phyloP scores from a whole-genome alignment of 2,329 filamentous ascomycete species.

The Eurotiales sp. region DNA sequence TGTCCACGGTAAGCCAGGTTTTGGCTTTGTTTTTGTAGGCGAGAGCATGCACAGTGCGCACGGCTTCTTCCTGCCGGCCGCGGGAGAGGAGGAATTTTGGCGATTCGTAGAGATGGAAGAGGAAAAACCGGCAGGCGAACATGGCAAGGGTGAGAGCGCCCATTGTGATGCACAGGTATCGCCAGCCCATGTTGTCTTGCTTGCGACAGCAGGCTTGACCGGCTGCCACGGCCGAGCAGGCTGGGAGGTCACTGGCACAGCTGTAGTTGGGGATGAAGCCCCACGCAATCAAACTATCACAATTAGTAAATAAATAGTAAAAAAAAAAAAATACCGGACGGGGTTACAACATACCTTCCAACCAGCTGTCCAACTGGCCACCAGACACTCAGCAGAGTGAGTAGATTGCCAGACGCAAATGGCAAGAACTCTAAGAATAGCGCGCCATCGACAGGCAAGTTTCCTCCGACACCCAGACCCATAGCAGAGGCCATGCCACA shows the following conservation, averaged over 20 bases:
- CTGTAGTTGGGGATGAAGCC: slow-evolving; percentile 68
- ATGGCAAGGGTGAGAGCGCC: slow-evolving; percentile 70
- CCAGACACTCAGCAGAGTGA: slow-evolving; percentile 80
- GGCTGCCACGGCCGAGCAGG: slow-evolving; percentile 28
- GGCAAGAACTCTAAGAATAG: slow-evolving; percentile 82
- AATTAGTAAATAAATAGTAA: not conserved
- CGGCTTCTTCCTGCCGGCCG: slow-evolving; percentile 73
- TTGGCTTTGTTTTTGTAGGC: slow-evolving; percentile 65
- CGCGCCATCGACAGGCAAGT: slow-evolving; percentile 73
- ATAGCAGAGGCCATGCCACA: slow-evolving; percentile 60
- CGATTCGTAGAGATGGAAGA: slow-evolving; percentile 80
- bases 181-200: slow-evolving; percentile 67
- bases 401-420: slow-evolving; percentile 65
- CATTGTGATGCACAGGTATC: slow-evolving; percentile 67
- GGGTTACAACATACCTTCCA: slow-evolving; percentile 39
- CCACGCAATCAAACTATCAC: slow-evolving; percentile 59
- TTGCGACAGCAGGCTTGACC: slow-evolving; percentile 40
- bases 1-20: slow-evolving; percentile 73
- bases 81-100: slow-evolving; percentile 76
- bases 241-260: slow-evolving; percentile 32
- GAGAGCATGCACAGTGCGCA: slow-evolving; percentile 74
- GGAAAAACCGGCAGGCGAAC: slow-evolving; percentile 73
- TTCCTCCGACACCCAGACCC: slow-evolving; percentile 69
- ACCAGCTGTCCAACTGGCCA: slow-evolving; percentile 80
- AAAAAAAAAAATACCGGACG: not conserved